These are phyloP conservation scores for Xenoacremonium recifei DNA, from an alignment of 2,329 filamentous ascomycete species.

Conservation along the genomic window DNA sequence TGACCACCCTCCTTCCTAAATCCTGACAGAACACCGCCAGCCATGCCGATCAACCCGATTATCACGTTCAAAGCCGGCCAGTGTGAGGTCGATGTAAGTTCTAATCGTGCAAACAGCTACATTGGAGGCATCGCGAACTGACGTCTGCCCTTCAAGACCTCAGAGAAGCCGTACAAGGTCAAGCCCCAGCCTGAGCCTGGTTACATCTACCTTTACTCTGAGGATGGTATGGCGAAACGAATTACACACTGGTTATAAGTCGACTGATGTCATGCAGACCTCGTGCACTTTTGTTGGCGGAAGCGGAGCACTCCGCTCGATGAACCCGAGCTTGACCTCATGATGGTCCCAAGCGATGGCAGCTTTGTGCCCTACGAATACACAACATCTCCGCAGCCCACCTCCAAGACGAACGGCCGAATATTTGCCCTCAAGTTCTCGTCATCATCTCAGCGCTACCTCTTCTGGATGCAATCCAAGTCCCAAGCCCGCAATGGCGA, in stretches of 20 bases:
- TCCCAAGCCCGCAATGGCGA: conserved; percentile 69
- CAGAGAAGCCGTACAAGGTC: conserved; percentile 65
- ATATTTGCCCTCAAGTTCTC: conserved; percentile 92
- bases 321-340: conserved; percentile 78
- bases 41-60: conserved; percentile 80
- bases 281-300: conserved; percentile 97
- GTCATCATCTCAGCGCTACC: conserved; percentile 84
- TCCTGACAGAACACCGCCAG: conserved; percentile 1
- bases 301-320: conserved; percentile 69
- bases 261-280: conserved; percentile 50
- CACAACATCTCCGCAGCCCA: conserved; percentile 53
- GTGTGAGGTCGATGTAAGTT: conserved; percentile 77
- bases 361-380: conserved; percentile 80
- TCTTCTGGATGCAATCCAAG: conserved; percentile 97
- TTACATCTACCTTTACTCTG: conserved; percentile 88
- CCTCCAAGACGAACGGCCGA: conserved; percentile 75
- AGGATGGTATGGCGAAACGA: conserved; percentile 65
- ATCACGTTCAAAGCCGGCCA: conserved; percentile 96
- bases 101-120: conserved; percentile 2
- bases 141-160: conserved; percentile 33
- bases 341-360: conserved; percentile 90
- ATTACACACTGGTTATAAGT: conserved; percentile 3
- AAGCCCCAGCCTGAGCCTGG: conserved; percentile 71
- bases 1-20: no score
- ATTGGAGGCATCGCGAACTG: conserved; percentile 10